Evolutionary conservation across 2,329 filamentous ascomycete species (phyloP).

Genomic region (Exophiala spinifera): DNA sequence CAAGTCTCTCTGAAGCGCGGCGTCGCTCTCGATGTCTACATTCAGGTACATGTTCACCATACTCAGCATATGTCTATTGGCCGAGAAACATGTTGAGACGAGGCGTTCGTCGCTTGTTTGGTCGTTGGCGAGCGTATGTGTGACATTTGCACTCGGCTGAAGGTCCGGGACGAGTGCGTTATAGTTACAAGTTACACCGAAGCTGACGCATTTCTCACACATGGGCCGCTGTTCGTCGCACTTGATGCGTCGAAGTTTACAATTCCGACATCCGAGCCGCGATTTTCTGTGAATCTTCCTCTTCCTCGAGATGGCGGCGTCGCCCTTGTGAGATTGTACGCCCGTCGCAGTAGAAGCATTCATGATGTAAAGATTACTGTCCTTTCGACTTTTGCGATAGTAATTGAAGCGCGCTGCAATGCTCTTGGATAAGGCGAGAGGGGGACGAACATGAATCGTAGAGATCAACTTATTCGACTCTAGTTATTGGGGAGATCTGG

Average conservation of each 20-base stretch:
- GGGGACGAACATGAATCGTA: too few species aligned
- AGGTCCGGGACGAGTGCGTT: slow-evolving; percentile 33
- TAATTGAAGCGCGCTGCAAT: too few species aligned
- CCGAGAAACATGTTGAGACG: background rate
- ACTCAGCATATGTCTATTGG: background rate
- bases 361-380: too few species aligned
- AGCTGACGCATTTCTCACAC: slow-evolving; percentile 44
- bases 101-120: background rate
- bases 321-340: background rate
- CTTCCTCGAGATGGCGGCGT: slow-evolving; percentile 4
- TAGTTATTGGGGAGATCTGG: too few species aligned
- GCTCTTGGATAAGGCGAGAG: too few species aligned
- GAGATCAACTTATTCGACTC: too few species aligned
- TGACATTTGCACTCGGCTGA: slow-evolving; percentile 31
- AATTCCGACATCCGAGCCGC: slow-evolving; percentile 51
- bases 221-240: slow-evolving; percentile 48
- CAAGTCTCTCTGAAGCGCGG: background rate
- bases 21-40: background rate
- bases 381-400: too few species aligned
- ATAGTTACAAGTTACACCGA: slow-evolving; percentile 47
- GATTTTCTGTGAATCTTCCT: slow-evolving; percentile 36
- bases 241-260: slow-evolving; percentile 53
- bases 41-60: slow-evolving; percentile 1
- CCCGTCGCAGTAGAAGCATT: too few species aligned
- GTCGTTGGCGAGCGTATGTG: slow-evolving; percentile 4